Evolutionary conservation across 305 asterid species (phyloP), one percentile per base, ranked within the genome.

Genomic region (Fraxinus nigra): DNA sequence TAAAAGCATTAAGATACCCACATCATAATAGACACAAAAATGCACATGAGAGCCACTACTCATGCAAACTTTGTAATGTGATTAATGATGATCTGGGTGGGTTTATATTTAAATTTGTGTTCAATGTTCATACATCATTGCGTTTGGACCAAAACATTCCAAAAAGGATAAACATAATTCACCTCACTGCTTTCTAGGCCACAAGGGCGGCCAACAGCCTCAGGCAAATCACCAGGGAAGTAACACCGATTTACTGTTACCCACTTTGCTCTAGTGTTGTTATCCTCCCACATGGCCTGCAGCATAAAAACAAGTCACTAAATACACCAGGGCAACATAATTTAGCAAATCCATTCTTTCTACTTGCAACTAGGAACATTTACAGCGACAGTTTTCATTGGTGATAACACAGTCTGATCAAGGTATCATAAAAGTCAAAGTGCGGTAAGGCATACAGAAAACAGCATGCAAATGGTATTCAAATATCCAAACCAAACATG

Each of bases 201-300:
- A 77, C 98, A 91, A 67, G 99, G 98, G 79, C 97, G 97, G 73
- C 97, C 98, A 82, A 94, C 95, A 83, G 95, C 86, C 89, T 87
- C 93, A 67, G 99, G 98, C 88, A 97, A 93, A 86, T 97, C 99
- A 79, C 90, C 87, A 70, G 99, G 95, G 85, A 93, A 94, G 91
- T 93, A 97, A 86, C 97, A 97, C 80, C 85, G 92, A 86, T 87
- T 95, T 75, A 91, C 94, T 74, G 87, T 85, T 67, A 92, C 90
- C 97, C 97, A 94, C 87, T 92, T 97, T 24, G 79, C 77, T 73
- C 88, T 85, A 54, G 88, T 88, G 72, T 79, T 88, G 65, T 85
- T 90, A 85, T 96, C 99, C 90, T 94, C 98, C 98, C 98, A 96
- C 95, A 97, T 90, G 78, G 92, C 91, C 99, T 94, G 93, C 84